Evolutionary conservation across 176 grass and related monocot species (phyloP), one percentile per base, ranked within the genome.

Genomic region (Phoenix dactylifera): DNA sequence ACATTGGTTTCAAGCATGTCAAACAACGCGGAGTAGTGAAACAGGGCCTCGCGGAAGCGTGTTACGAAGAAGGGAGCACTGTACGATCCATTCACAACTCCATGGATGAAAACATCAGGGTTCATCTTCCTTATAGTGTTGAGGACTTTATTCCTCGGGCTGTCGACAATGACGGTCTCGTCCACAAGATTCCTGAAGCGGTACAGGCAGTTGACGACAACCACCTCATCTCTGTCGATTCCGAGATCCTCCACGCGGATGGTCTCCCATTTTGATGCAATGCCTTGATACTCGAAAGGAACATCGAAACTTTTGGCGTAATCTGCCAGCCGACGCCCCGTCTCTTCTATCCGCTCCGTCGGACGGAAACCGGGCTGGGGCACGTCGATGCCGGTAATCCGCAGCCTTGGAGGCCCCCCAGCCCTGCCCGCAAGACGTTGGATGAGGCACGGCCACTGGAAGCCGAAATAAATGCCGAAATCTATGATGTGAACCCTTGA

Each of bases 391-490:
- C 92, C 92, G 0, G 92, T 96, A 48, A 96, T 85, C 50, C 87
- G 80, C 54, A 96, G 78, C 53, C 57, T 74, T 57, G 92, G 92
- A 0, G 92, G 75, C 1, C 83, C 83, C 4, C 77, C 83, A 58
- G 87, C 83, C 79, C 91, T 87, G 57, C 74, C 80, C 49, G 80
- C 76, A 49, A 96, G 86, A 49, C 86, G 87, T 54, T 89, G 85
- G 50, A 96, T 96, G 26, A 96, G 72, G 25, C 87, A 90, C 19
- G 92, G 92, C 92, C 92, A 96, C 67, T 96, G 92, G 61, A 96
- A 82, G 29, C 92, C 92, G 26, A 85, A 96, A 64, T 89, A 96
- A 58, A 96, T 96, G 39, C 91, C 91, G 1, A 96, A 96, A 50
- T 96, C 91, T 26, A 96, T 96, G 6, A 96, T 96, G 76, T 96